Conservation (phyloP, 768 basidiomycete genomes). For the Amanita rimosa region DNA sequence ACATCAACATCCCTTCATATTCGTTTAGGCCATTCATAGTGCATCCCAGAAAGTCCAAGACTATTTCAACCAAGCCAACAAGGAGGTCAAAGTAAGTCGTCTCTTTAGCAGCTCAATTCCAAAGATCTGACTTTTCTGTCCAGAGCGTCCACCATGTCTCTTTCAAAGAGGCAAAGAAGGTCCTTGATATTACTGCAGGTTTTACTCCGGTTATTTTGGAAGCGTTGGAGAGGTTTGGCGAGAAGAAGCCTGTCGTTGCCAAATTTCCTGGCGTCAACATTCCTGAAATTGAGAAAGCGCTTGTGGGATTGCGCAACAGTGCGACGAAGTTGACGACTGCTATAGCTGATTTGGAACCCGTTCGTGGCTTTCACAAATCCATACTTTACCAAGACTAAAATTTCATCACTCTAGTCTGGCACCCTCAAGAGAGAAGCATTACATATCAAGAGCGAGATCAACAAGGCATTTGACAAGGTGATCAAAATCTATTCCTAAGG, state of each 20-base stretch:
- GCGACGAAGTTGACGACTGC: neutral
- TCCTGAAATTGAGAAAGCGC: neutral
- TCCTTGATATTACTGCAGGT: neutral
- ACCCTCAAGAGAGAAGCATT: neutral
- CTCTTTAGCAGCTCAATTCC: neutral
- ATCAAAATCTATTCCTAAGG: neutral
- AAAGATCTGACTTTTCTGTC: neutral
- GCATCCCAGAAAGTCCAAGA: neutral
- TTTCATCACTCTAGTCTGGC: neutral
- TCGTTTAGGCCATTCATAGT: neutral
- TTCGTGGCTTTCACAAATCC: neutral
- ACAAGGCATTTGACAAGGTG: neutral
- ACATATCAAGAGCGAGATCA: neutral
- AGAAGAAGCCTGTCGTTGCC: neutral
- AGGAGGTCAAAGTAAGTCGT: neutral
- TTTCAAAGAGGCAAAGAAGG: neutral
- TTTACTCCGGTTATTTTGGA: neutral
- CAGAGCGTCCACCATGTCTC: neutral
- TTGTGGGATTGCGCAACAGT: neutral
- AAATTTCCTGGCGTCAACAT: neutral
- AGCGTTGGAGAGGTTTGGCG: neutral
- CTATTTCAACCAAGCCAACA: neutral
- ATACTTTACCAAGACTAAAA: neutral
- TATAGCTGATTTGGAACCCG: neutral
- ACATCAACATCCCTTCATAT: neutral